Base-by-base conservation (phyloP, 2,329 filamentous ascomycete genomes). In the Mycosphaerella sp. region DNA sequence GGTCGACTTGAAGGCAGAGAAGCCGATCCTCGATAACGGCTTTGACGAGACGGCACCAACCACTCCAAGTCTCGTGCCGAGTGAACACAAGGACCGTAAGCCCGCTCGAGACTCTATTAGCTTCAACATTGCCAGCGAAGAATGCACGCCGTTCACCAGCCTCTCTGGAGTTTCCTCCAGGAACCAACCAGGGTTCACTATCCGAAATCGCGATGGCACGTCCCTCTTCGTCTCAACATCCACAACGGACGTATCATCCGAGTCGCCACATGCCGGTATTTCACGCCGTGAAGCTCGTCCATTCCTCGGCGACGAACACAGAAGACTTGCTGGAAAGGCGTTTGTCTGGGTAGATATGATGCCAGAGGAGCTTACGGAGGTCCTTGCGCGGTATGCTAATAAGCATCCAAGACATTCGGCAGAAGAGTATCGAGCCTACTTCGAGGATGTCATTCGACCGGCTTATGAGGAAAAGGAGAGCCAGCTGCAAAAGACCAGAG, bases 351-450 rank as follows among this genome's bases (percentile, higher is more conserved):
- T 62, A 17, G 55, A 60, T 2, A 52, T 52, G 53, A 25, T 44
- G 8, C 34, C 47, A 8, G 53, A 53, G 18, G 53, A 60, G 34
- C 47, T 52, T 4, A 41, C 21, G 3, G 39, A 49, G 9, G 16
- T 52, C 12, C 60, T 59, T 49, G n/a, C 44, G n/a, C 32, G 52
- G 6, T 47, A 57, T 28, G 57, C 54, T 8, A 49, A 35, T n/a
- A 12, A 43, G 6, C 27, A 50, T 12, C 44, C 45, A 1, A 44
- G 50, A n/a, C 58, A 60, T 37, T 53, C 49, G 17, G 48, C 58
- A 2, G 28, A 48, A 4, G 49, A 60, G 34, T 65, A 59, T 52
- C 27, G 50, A 16, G 17, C 43, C 27, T 63, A 62, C 53, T 65
- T 61, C 35, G 55, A 62, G 17, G 50, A 58, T 13, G 21, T 28